phyloP scores from a whole-genome alignment of 202 grass and related monocot genomes.

The Carex arenaria region DNA sequence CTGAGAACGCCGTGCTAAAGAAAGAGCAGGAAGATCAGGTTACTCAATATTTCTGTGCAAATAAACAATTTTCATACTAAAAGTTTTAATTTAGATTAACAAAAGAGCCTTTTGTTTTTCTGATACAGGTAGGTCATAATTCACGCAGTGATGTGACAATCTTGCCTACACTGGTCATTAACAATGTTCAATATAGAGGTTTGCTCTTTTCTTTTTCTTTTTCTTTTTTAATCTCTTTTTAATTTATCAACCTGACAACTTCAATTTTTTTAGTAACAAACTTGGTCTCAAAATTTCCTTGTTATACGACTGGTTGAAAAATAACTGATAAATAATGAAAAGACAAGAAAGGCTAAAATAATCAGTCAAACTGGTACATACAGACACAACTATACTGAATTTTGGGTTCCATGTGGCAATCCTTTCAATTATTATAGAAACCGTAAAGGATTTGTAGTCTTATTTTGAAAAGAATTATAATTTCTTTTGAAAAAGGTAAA shows the following conservation, averaged over 20 bases:
- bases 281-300: neutral
- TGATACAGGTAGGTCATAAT: slow-evolving; percentile 54
- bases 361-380: neutral
- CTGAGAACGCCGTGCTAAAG: slow-evolving; percentile 68
- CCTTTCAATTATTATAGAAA: neutral
- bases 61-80: neutral
- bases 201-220: neutral
- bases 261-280: neutral
- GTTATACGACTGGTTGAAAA: neutral
- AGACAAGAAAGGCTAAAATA: neutral
- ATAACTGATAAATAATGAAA: neutral
- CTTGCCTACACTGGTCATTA: slow-evolving; percentile 82
- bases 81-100: neutral
- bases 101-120: neutral
- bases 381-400: neutral
- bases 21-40: slow-evolving; percentile 82
- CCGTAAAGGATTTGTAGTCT: neutral
- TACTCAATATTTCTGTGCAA: neutral
- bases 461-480: neutral
- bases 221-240: neutral
- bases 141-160: slow-evolving; percentile 73
- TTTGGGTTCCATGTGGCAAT: neutral
- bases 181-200: slow-evolving; percentile 96
- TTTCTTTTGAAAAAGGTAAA: slow-evolving; percentile 30
- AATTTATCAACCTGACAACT: neutral